phyloP scores from a whole-genome alignment of 139 green algal genomes.

The Chlamydomonas schloesseri region DNA sequence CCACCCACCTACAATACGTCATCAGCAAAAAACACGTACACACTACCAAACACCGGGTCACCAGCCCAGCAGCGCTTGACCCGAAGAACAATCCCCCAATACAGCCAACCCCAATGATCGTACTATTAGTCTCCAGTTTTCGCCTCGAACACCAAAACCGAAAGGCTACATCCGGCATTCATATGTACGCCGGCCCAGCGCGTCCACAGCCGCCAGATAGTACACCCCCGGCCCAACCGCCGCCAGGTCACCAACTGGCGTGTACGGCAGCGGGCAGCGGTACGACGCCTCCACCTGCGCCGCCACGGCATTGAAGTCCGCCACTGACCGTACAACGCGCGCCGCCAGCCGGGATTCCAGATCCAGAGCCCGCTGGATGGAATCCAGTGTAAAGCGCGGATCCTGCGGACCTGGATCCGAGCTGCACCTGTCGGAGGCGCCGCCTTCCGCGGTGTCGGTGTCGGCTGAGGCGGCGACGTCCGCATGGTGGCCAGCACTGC shows the following conservation, averaged over 20 bases:
- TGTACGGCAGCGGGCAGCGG: conserved; percentile 16
- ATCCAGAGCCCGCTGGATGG: conserved; percentile 42
- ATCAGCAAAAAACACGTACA: too few species aligned
- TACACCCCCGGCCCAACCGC: conserved; percentile 68
- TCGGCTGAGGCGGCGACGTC: too few species aligned
- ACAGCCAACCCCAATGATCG: too few species aligned
- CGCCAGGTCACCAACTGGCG: conserved; percentile 1
- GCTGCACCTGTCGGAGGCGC: too few species aligned
- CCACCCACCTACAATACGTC: too few species aligned
- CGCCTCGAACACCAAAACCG: too few species aligned
- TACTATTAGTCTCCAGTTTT: too few species aligned
- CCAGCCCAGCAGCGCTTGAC: too few species aligned
- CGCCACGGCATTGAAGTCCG: neutral
- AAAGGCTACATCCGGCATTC: too few species aligned
- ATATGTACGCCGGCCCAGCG: conserved; percentile 69
- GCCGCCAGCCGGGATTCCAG: neutral
- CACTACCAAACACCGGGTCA: too few species aligned
- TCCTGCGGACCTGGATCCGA: neutral
- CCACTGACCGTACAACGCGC: neutral
- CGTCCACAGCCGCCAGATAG: conserved; percentile 78
- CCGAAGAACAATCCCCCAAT: too few species aligned
- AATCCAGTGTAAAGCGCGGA: conserved; percentile 54
- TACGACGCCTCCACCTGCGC: conserved; percentile 30
- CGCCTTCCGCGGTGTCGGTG: neutral
- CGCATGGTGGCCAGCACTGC: too few species aligned